Conservation (phyloP, 495 filamentous ascomycete species). For the Penicillium cinerascens region DNA sequence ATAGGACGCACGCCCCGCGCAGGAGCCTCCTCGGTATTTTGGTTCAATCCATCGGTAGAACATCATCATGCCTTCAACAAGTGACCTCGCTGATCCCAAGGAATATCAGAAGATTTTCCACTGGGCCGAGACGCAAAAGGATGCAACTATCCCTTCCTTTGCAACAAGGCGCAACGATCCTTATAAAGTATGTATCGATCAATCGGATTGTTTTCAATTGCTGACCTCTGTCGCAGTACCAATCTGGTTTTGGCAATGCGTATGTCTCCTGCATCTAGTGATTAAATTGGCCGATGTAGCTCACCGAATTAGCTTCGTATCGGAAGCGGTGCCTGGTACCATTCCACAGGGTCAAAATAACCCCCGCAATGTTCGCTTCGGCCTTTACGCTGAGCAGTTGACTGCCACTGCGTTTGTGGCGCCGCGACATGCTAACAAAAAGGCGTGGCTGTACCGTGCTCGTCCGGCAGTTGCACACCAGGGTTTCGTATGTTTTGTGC, state of each 20-base stretch:
- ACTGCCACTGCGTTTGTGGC: slow-evolving; percentile 48
- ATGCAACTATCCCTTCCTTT: slow-evolving; percentile 47
- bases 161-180: slow-evolving; percentile 49
- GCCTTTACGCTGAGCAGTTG: slow-evolving; percentile 47
- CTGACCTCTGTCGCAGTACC: slow-evolving; percentile 39
- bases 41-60: background rate
- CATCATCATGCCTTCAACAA: slow-evolving; percentile 27
- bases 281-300: slow-evolving; percentile 28
- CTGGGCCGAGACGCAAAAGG: slow-evolving; percentile 55
- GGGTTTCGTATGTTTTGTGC: slow-evolving; percentile 37
- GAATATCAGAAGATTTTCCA: slow-evolving; percentile 58
- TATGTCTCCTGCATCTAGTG: slow-evolving; percentile 31
- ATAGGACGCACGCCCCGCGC: slow-evolving; percentile 1
- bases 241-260: slow-evolving; percentile 52
- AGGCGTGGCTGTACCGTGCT: slow-evolving; percentile 47
- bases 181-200: slow-evolving; percentile 38
- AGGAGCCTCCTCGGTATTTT: background rate
- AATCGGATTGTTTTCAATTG: slow-evolving; percentile 1
- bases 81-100: slow-evolving; percentile 26
- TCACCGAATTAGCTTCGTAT: slow-evolving; percentile 29
- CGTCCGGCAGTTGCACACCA: slow-evolving; percentile 50
- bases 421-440: slow-evolving; percentile 46
- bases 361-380: slow-evolving; percentile 45
- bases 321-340: slow-evolving; percentile 48
- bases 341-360: slow-evolving; percentile 48